phyloP scores from a whole-genome alignment of 352 stramenopile species.

The Phytophthora parvispora region DNA sequence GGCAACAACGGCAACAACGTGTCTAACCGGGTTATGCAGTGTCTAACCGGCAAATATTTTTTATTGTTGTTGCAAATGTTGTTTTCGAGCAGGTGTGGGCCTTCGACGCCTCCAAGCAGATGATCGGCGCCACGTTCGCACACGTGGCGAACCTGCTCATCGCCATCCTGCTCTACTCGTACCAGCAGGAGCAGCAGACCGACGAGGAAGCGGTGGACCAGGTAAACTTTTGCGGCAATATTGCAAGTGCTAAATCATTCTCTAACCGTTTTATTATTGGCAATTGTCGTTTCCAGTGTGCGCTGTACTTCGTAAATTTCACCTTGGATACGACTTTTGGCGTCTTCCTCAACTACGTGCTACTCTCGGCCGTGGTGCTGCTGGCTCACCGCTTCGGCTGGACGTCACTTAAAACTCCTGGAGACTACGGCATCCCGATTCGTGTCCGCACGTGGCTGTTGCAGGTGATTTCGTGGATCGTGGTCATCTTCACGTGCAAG shows the following conservation, averaged over 20 bases:
- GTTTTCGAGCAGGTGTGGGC: conserved; percentile 67
- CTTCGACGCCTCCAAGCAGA: conserved; percentile 90
- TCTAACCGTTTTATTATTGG: background rate
- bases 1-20: conserved; percentile 1
- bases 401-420: conserved; percentile 65
- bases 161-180: conserved; percentile 86
- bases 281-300: conserved; percentile 58
- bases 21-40: background rate
- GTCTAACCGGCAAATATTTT: background rate
- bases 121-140: conserved; percentile 86
- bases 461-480: conserved; percentile 84
- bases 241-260: background rate
- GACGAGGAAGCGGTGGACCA: conserved; percentile 58
- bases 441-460: conserved; percentile 73
- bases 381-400: conserved; percentile 69
- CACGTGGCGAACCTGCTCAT: conserved; percentile 90
- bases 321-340: conserved; percentile 89
- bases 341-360: conserved; percentile 86
- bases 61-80: conserved; percentile 1
- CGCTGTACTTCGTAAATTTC: conserved; percentile 93
- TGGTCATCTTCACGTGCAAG: conserved; percentile 86
- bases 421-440: conserved; percentile 86
- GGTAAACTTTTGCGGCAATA: conserved; percentile 35
- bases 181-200: conserved; percentile 51
- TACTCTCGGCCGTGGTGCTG: conserved; percentile 68